Base-by-base conservation (phyloP, 768 basidiomycete genomes). In the Termitomyces sp. region DNA sequence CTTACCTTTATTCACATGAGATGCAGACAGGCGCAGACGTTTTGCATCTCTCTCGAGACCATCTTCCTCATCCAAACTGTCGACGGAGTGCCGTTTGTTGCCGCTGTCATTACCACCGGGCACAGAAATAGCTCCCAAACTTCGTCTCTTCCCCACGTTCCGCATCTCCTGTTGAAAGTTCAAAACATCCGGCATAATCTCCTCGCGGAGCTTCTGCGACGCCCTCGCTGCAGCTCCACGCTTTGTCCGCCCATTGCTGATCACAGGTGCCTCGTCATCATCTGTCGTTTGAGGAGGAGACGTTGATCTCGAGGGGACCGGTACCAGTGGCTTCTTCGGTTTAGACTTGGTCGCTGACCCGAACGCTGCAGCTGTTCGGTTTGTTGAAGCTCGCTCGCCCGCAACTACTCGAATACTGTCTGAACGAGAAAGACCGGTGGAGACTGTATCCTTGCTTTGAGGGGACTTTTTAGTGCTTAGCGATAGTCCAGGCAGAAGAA, bases 131-230 rank as follows among this genome's bases (percentile, higher is more conserved):
- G 64, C 67, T 61, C 68, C 60, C 62, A 63, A 65, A 63, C 67
- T 71, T 65, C 65, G 72, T 71, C 69, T 67, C 70, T 66, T 67
- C 68, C 67, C 64, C n/a, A 72, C 72, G 53, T 66, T 71, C 62
- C 81, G 81, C 75, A 81, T 76, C 72, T 93, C 86, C 63, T 81
- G 80, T 67, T 92, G 82, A 64, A 78, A 93, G 56, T 75, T 81
- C 41, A 85, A 62, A 3, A 91, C 76, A 62, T 94, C 92, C 0
- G 91, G 91, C 85, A 93, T 92, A 56, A 93, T 74, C 73, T 81
- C 70, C 66, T 85, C 59, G 74, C 83, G 66, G 77, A 93, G 62
- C 72, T 75, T 64, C 78, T 85, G 69, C 48, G 71, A 68, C 1
- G 82, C 81, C 57, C 73, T 76, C 26, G 70, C 64, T 12, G 81